phyloP scores from a whole-genome alignment of 106 monocot genomes.

The Apostasia shenzhenica region DNA sequence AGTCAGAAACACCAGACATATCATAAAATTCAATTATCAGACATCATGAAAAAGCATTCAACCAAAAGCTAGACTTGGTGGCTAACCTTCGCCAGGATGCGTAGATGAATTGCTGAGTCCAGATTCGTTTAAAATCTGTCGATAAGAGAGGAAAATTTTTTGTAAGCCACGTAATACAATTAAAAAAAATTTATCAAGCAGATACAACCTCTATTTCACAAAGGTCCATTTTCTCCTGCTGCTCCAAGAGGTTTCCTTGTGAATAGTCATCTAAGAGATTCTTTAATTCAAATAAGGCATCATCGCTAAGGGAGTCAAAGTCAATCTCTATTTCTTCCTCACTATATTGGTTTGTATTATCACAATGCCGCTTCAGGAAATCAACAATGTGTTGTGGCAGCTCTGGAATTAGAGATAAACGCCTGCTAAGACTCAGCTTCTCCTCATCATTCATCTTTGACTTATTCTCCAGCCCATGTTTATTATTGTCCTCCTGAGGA shows the following conservation, averaged over 20 bases:
- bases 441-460: conserved; percentile 55
- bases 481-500: conserved; percentile 10
- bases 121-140: conserved; percentile 56
- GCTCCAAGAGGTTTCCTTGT: conserved; percentile 11
- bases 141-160: conserved; percentile 9
- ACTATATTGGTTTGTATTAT: conserved; percentile 20
- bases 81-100: conserved; percentile 50
- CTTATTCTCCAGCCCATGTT: conserved; percentile 17
- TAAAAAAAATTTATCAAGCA: neutral
- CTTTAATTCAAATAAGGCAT: conserved; percentile 48
- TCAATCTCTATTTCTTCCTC: conserved; percentile 89
- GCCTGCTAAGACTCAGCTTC: conserved; percentile 39
- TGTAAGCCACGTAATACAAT: neutral
- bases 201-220: conserved; percentile 54
- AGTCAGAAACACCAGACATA: neutral
- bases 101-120: conserved; percentile 64
- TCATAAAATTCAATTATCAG: neutral
- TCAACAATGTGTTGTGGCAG: conserved; percentile 59
- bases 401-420: conserved; percentile 32
- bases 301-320: conserved; percentile 55
- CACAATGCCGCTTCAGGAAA: conserved; percentile 43
- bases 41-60: conserved; percentile 4
- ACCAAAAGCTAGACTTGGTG: neutral
- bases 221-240: conserved; percentile 33
- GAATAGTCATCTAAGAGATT: conserved; percentile 64